Evolutionary conservation across 202 grass and related monocot genomes (phyloP), one percentile per base, ranked within the genome.

Genomic region (Musa balbisiana): DNA sequence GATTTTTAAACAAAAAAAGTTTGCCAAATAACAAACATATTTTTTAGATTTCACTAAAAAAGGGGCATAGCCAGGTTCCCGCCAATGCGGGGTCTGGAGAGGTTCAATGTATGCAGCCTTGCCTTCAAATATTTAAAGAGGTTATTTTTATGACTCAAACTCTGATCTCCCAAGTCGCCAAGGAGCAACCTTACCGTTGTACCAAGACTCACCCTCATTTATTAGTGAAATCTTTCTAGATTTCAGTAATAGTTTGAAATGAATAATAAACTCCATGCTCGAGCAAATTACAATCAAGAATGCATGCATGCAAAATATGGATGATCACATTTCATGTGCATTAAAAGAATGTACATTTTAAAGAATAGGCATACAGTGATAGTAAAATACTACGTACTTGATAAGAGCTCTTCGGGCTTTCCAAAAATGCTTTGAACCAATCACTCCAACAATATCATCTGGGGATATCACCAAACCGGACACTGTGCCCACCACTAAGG

Each of bases 351-450:
- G 33, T 43, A 43, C 4, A 43, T 10, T 10, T 69, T 50, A 51
- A 70, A 9, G 43, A 26, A 24, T 65, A 25, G 12, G 13, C 24
- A 27, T 17, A 73, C 9, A 5, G 14, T 26, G 11, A 65, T 52
- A 77, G 3, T 16, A 65, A 2, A 6, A 15, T 72, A 80, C 91
- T 68, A 80, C 91, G 91, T 88, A 98, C 94, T 98, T 89, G 24
- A 92, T 80, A 59, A 98, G 94, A 65, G 90, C 88, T 80, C 88
- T 87, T 84, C 94, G 91, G 43, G 94, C 90, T 93, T 98, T 98
- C 88, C 88, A 93, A 52, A 98, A 98, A 81, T 89, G 86, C 56
- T 93, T 94, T 80, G 84, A 78, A 78, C 94, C 94, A 76, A 98
- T 93, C 81, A 84, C 81, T 74, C 78, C 54, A 25, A 92, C 94